Evolutionary conservation across 1,284 basidiomycete genomes (phyloP).

Genomic region (Xerocomus nothofagi): DNA sequence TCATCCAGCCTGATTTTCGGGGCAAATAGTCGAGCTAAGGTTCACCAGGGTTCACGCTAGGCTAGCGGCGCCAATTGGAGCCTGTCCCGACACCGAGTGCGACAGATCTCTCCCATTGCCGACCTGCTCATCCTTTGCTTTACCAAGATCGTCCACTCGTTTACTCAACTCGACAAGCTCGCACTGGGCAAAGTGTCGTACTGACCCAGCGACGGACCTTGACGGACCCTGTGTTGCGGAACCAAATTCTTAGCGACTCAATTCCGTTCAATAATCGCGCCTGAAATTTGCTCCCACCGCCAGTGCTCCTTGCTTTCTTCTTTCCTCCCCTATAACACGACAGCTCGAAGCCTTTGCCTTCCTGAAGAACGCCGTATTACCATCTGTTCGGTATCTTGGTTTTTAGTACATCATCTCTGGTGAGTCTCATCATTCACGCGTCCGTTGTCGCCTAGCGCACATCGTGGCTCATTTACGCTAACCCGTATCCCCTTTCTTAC

Average conservation of each 20-base stretch:
- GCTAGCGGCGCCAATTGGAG: slow-evolving; percentile 35
- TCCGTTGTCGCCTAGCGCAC: slow-evolving; percentile 36
- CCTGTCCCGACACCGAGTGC: slow-evolving; percentile 30
- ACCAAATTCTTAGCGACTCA: slow-evolving; percentile 40
- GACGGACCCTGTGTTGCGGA: slow-evolving; percentile 36
- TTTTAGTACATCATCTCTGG: slow-evolving; percentile 36
- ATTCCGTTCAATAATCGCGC: slow-evolving; percentile 38
- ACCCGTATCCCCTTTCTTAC: slow-evolving; percentile 13
- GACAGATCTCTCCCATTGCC: slow-evolving; percentile 18
- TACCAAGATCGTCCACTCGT: slow-evolving; percentile 30
- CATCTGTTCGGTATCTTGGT: slow-evolving; percentile 24
- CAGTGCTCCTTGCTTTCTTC: slow-evolving; percentile 27
- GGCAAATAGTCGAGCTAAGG: slow-evolving; percentile 32
- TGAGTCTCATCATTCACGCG: slow-evolving; percentile 39
- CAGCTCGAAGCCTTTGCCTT: slow-evolving; percentile 15
- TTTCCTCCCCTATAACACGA: slow-evolving; percentile 23
- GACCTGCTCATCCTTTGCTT: slow-evolving; percentile 11
- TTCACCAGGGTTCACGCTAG: slow-evolving; percentile 35
- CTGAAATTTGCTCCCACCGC: slow-evolving; percentile 37
- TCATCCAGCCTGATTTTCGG: slow-evolving; percentile 33
- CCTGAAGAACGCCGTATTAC: slow-evolving; percentile 14
- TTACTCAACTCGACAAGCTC: slow-evolving; percentile 27
- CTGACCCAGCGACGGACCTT: slow-evolving; percentile 16
- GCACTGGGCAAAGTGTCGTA: slow-evolving; percentile 33
- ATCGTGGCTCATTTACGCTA: slow-evolving; percentile 38